Conservation (phyloP, 768 basidiomycete species). For the Dioszegia aurantiaca region DNA sequence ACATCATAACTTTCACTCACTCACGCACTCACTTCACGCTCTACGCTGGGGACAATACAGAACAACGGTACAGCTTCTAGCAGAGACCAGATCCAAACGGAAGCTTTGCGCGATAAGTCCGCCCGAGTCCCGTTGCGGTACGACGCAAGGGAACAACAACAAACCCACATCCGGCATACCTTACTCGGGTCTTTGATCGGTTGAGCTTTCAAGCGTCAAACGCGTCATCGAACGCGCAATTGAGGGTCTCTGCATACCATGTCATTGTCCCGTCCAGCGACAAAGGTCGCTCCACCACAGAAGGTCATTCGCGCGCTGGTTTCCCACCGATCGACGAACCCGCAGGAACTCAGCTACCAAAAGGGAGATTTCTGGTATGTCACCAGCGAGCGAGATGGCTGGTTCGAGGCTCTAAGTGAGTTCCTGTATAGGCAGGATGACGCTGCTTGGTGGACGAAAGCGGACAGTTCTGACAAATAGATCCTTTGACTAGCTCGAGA, state of each 20-base stretch:
- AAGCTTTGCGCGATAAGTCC: too few relatives aligned
- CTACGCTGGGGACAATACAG: too few relatives aligned
- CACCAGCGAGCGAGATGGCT: conserved; percentile 68
- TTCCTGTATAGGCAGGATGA: conserved; percentile 7
- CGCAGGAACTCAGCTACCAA: conserved; percentile 82
- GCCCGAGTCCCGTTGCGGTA: too few relatives aligned
- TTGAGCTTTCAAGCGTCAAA: background rate
- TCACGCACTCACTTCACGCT: too few relatives aligned
- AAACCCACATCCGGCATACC: background rate
- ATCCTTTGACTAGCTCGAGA: conserved; percentile 83
- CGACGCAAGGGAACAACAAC: conserved; percentile 3
- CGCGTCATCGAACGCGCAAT: background rate
- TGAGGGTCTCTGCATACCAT: background rate
- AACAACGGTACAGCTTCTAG: too few relatives aligned
- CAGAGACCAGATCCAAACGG: too few relatives aligned
- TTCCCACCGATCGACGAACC: conserved; percentile 65
- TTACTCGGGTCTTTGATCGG: too few relatives aligned
- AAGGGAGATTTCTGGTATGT: conserved; percentile 99
- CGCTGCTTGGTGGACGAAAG: background rate
- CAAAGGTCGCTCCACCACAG: conserved; percentile 77
- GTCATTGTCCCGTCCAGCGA: conserved; percentile 63
- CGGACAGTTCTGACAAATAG: conserved; percentile 19
- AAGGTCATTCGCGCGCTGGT: conserved; percentile 87
- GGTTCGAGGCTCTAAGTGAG: conserved; percentile 84
- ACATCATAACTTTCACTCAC: too few relatives aligned